phyloP scores from a whole-genome alignment of 2,329 filamentous ascomycete species.

The Cephalotrichum gorgonifer region DNA sequence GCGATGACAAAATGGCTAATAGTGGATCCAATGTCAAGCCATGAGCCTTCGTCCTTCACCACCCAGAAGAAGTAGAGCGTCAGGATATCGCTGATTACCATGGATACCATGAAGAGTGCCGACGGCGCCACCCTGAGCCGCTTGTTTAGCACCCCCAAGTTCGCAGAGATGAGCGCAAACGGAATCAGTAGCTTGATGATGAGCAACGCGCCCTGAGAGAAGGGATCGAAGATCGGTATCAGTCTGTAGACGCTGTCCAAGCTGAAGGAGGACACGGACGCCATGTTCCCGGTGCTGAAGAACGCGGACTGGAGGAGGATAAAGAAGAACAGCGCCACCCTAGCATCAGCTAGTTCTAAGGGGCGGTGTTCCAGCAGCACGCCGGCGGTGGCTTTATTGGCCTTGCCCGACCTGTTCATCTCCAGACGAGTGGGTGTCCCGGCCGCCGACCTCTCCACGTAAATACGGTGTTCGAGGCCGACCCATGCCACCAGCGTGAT shows the following conservation, averaged over 20 bases:
- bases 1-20: slow-evolving; percentile 95
- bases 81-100: slow-evolving; percentile 81
- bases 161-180: slow-evolving; percentile 85
- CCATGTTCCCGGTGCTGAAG: slow-evolving; percentile 94
- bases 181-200: slow-evolving; percentile 87
- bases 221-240: slow-evolving; percentile 86
- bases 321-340: slow-evolving; percentile 90
- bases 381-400: slow-evolving; percentile 8
- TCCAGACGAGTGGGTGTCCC: not conserved
- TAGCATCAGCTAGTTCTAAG: slow-evolving; percentile 70
- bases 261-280: slow-evolving; percentile 86
- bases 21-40: slow-evolving; percentile 94
- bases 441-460: slow-evolving; percentile 11
- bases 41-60: slow-evolving; percentile 90
- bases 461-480: slow-evolving; percentile 71
- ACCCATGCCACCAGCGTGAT: slow-evolving; percentile 80
- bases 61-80: slow-evolving; percentile 98
- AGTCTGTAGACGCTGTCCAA: slow-evolving; percentile 82
- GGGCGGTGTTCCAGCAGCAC: slow-evolving; percentile 39
- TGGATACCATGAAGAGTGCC: slow-evolving; percentile 87
- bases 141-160: slow-evolving; percentile 85
- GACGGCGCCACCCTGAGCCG: slow-evolving; percentile 75
- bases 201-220: slow-evolving; percentile 78
- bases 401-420: not conserved
- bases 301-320: slow-evolving; percentile 91